These are phyloP conservation scores for Scheffersomyces ergatensis DNA, from an alignment of 805 yeast genomes.

Conservation along the genomic window DNA sequence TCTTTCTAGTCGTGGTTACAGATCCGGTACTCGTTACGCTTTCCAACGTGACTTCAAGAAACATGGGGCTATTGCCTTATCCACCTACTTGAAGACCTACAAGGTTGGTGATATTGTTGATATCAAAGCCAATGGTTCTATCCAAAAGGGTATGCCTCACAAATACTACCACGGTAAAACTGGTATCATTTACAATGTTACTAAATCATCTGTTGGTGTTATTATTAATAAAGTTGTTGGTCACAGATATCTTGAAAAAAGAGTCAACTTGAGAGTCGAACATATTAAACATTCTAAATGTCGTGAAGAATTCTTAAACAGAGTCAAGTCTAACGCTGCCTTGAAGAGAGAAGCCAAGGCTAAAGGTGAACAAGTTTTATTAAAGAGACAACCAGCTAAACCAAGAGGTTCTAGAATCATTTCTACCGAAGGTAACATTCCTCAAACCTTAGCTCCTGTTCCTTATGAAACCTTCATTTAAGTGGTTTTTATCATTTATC, in stretches of 20 bases:
- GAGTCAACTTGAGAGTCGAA: conserved; percentile 97
- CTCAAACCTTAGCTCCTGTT: conserved; percentile 98
- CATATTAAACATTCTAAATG: conserved; percentile 99
- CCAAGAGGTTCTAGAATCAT: conserved; percentile 94
- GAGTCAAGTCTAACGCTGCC: conserved; percentile 97
- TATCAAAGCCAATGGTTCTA: conserved; percentile 98
- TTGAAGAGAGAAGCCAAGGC: conserved; percentile 92
- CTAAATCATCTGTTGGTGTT: conserved; percentile 98
- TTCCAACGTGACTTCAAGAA: conserved; percentile 99
- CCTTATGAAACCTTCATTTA: conserved; percentile 99
- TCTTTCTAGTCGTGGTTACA: conserved; percentile 78
- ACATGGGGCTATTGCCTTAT: conserved; percentile 92
- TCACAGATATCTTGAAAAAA: conserved; percentile 98
- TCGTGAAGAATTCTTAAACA: conserved; percentile 98
- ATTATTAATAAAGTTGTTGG: conserved; percentile 98
- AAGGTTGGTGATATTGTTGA: conserved; percentile 99
- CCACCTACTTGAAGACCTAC: conserved; percentile 97
- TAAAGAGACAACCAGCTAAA: conserved; percentile 97
- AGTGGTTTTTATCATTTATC: too few species aligned
- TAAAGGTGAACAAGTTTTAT: conserved; percentile 83
- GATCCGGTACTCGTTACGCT: conserved; percentile 99
- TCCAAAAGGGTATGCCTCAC: conserved; percentile 99
- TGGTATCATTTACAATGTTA: conserved; percentile 98
- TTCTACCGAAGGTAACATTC: conserved; percentile 76
- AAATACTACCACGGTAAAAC: conserved; percentile 99